Evolutionary conservation across 2,329 filamentous ascomycete genomes (phyloP), one percentile per base, ranked within the genome.

Genomic region (Apiospora kogelbergensis): DNA sequence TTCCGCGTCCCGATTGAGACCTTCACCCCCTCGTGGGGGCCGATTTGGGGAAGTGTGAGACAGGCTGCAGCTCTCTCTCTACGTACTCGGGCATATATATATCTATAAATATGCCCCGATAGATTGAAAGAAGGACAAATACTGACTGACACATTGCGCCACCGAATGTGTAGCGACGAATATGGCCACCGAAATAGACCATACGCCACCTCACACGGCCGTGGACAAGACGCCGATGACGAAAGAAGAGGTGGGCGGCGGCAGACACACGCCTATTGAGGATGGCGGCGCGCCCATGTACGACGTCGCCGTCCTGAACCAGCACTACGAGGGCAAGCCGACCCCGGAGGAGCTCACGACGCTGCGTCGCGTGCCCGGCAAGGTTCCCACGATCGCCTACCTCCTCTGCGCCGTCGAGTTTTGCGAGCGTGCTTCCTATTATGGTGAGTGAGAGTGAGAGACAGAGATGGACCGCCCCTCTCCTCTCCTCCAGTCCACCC

Each of bases 371-470:
- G 81, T 87, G 7, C 78, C 86, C n/a, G 87, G 82, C 57, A 78
- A 73, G 2, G 80, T 90, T 1, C 86, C 88, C 0, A 68, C 78
- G 17, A 80, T 85, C 2, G 83, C 86, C 20, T 90, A 87, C 73
- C 74, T 86, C 2, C 83, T 90, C 40, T 90, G 88, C 70, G 72
- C 85, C 6, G 86, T 89, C 42, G 88, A 90, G 71, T 86, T 90
- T 70, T 86, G 86, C 68, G 88, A 90, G 74, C 81, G 88, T 68
- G 88, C 87, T 3, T 89, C 87, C 0, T 90, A 87, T 80, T 89
- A 89, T 74, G 88, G 88, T 71, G 80, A 85, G 71, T 84, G 33
- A 33, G 33, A 15, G 6, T 9, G 11, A 6, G 60, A 26, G 1
- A 9, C 22, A 33, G 33, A 7, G 33, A 33, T 33, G 33, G 33